Base-by-base conservation (phyloP, 164 flowering plant species). In the Nymphaea thermarum region DNA sequence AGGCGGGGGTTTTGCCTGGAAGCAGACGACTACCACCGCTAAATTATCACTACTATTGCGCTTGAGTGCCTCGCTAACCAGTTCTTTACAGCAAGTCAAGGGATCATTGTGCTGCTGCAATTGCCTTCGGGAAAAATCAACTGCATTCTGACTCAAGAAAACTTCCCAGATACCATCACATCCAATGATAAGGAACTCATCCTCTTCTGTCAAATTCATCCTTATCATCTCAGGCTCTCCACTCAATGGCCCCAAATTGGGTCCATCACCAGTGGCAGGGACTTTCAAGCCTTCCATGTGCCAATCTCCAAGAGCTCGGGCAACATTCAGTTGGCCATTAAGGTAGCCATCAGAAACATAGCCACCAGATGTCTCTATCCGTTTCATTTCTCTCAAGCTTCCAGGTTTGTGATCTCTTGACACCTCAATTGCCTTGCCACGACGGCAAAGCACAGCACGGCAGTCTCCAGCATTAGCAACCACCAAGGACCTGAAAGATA, bases 131-230 rank as follows among this genome's bases (percentile, higher is more conserved):
- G 93, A 95, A 81, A 93, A 91, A 75, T 91, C 97, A 4, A 93
- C 95, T 2, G 98, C 98, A 71, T 89, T 89, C 72, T 93, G 97
- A 84, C 96, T 91, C 74, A 80, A 76, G 65, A 93, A 91, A 5
- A 93, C 98, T 70, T 93, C 98, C 98, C 98, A 93, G n/a, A 93
- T 72, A 64, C 98, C 98, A 71, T 93, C 98, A 71, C 98, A 91
- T 6, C 91, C 97, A 41, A 93, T 83, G 67, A 93, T 89, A 61
- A 93, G 83, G 75, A 93, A 93, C 71, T 93, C 98, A 68, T 93
- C 97, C 67, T 91, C 98, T 70, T 82, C 83, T 2, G 93, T 86
- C 25, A 93, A 78, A 62, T 67, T 77, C 42, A 77, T 79, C 18
- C 70, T 80, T 84, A 78, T 88, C 43, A 89, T 66, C 79, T 93